Conservation (phyloP, 2,329 filamentous ascomycete genomes). For the Colletotrichum tropicicola region DNA sequence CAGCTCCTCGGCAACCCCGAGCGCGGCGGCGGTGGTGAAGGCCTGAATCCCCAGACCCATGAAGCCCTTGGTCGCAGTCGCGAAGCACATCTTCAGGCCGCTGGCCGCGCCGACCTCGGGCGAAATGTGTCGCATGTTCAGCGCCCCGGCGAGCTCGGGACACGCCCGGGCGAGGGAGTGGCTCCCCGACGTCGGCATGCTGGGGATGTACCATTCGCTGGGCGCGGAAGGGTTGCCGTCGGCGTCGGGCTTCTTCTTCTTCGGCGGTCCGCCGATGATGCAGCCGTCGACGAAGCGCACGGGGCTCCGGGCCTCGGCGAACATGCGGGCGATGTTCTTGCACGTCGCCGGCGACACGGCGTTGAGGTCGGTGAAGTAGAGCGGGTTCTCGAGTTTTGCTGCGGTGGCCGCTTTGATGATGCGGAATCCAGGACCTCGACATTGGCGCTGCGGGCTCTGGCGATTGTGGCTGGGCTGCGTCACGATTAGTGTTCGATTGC, state of each 20-base stretch:
- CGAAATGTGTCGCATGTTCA: slow-evolving; percentile 60
- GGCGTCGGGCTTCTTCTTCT: slow-evolving; percentile 37
- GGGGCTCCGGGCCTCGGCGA: slow-evolving; percentile 48
- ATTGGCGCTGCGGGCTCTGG: slow-evolving; percentile 59
- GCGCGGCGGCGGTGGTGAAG: slow-evolving; percentile 71
- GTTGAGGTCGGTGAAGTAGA: slow-evolving; percentile 73
- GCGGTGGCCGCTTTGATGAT: slow-evolving; percentile 59
- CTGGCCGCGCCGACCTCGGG: slow-evolving; percentile 62
- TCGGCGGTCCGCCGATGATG: slow-evolving; percentile 64
- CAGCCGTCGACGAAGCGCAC: slow-evolving; percentile 65
- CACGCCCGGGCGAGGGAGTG: slow-evolving; percentile 49
- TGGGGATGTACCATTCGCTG: slow-evolving; percentile 49
- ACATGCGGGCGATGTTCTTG: slow-evolving; percentile 51
- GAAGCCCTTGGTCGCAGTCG: slow-evolving; percentile 69
- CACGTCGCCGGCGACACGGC: slow-evolving; percentile 67
- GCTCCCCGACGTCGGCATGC: slow-evolving; percentile 59
- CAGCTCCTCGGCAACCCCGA: slow-evolving; percentile 70
- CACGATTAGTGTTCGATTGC: neutral
- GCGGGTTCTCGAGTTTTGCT: slow-evolving; percentile 42
- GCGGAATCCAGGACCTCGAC: slow-evolving; percentile 64
- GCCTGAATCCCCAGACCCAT: slow-evolving; percentile 75
- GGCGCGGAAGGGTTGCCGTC: too few relatives aligned
- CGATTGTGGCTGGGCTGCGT: slow-evolving; percentile 63
- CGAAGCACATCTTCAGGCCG: slow-evolving; percentile 73
- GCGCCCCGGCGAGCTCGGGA: slow-evolving; percentile 46